These are phyloP conservation scores for Fomes fomentarius DNA, from an alignment of 1,284 basidiomycete genomes.

Conservation along the genomic window DNA sequence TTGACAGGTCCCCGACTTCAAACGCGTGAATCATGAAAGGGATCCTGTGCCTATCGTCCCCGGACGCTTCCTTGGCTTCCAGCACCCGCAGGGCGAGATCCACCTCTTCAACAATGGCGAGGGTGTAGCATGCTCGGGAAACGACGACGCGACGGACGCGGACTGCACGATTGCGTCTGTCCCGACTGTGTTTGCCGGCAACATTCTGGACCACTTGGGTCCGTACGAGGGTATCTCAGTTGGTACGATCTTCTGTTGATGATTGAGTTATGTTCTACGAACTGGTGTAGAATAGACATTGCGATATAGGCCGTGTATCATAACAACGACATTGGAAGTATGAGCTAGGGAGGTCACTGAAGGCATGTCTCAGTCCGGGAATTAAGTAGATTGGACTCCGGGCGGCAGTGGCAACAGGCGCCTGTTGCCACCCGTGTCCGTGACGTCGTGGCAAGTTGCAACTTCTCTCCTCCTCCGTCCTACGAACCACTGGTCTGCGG, in stretches of 20 bases:
- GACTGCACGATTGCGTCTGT: conserved; percentile 50
- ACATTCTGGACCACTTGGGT: conserved; percentile 54
- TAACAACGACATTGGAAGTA: too few relatives aligned
- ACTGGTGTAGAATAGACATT: too few relatives aligned
- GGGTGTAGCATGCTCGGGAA: conserved; percentile 38
- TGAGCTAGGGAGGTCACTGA: too few relatives aligned
- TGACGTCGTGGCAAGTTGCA: too few relatives aligned
- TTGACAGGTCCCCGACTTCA: conserved; percentile 35
- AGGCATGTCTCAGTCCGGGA: too few relatives aligned
- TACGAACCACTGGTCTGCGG: too few relatives aligned
- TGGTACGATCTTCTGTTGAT: conserved; percentile 49
- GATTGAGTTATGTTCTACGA: too few relatives aligned
- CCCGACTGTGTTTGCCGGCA: conserved; percentile 45
- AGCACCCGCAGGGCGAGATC: conserved; percentile 40
- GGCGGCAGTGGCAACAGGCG: too few relatives aligned
- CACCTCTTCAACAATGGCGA: conserved; percentile 35
- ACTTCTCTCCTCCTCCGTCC: too few relatives aligned
- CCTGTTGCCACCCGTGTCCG: too few relatives aligned
- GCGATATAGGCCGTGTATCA: too few relatives aligned
- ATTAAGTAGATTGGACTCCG: too few relatives aligned
- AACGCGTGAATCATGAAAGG: conserved; percentile 39
- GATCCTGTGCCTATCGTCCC: conserved; percentile 45
- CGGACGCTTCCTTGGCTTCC: conserved; percentile 40
- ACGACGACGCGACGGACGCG: conserved; percentile 52
- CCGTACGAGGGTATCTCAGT: conserved; percentile 58